A percentile compares a stretch with the other conserved stretches of the same genome.
These are phyloP conservation scores for Solanum sejunctum DNA, from an alignment of 257 asterid genomes.

Conservation along the genomic window DNA sequence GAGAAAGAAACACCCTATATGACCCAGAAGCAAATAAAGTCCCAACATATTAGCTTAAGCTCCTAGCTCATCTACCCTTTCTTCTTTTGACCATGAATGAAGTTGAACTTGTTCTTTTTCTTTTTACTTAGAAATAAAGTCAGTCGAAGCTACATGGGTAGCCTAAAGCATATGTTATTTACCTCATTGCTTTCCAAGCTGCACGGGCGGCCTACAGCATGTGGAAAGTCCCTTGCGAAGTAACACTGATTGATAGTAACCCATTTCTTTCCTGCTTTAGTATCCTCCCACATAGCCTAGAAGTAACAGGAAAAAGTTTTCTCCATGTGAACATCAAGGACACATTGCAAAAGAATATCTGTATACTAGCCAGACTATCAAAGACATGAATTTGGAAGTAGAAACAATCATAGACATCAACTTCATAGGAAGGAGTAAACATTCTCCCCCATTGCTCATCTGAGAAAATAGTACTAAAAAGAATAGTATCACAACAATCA, in stretches of 20 bases:
- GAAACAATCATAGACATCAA: background rate
- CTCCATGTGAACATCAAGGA: background rate
- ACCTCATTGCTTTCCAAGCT: constrained; percentile 90
- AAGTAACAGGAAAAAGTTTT: background rate
- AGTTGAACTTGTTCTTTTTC: background rate
- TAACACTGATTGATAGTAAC: constrained; percentile 63
- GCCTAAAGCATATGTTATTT: background rate
- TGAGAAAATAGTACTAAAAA: background rate
- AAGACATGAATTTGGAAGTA: background rate
- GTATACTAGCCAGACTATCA: background rate
- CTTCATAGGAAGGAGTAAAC: background rate
- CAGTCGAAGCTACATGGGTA: background rate
- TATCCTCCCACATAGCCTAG: constrained; percentile 98
- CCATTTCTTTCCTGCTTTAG: constrained; percentile 47
- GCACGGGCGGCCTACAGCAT: constrained; percentile 86
- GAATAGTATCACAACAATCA: background rate
- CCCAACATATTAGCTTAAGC: background rate
- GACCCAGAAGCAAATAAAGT: background rate
- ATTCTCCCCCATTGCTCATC: background rate
- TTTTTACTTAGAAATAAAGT: background rate
- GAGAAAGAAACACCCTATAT: background rate
- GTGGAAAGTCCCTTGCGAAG: constrained; percentile 90
- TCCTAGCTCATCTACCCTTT: background rate
- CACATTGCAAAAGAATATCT: background rate
- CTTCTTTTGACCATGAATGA: background rate